A percentile compares a stretch with the other conserved stretches of the same genome.
Conservation (phyloP, 2,329 filamentous ascomycete species). For the Talaromyces marneffei region DNA sequence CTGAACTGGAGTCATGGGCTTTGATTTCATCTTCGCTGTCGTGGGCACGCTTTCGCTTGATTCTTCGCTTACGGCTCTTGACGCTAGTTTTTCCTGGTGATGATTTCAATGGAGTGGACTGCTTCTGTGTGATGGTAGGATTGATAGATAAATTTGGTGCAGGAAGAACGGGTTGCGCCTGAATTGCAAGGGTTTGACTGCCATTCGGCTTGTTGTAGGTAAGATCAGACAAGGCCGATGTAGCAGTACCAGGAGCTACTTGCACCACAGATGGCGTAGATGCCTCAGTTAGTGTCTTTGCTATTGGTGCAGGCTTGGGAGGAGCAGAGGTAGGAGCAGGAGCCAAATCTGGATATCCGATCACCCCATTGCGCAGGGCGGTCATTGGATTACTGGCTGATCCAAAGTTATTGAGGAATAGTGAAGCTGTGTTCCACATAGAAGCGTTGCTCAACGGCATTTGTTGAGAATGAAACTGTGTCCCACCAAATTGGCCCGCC, state of each 20-base stretch:
- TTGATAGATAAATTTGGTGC: not conserved
- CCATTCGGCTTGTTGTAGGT: not conserved
- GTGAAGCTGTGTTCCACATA: not conserved
- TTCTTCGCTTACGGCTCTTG: constrained; percentile 16
- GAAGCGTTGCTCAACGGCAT: not conserved
- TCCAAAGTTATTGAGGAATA: not conserved
- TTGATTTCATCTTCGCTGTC: constrained; percentile 30
- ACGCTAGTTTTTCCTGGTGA: not conserved
- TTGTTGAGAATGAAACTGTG: not conserved
- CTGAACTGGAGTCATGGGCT: constrained; percentile 32
- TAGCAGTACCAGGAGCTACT: not conserved
- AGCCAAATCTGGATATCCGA: constrained; percentile 3
- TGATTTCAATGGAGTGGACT: not conserved
- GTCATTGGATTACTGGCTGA: not conserved
- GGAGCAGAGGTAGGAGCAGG: not conserved
- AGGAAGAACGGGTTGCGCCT: not conserved
- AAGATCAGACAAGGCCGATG: constrained; percentile 1
- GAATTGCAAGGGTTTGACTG: not conserved
- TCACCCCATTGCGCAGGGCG: constrained; percentile 1
- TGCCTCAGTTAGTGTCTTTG: not conserved
- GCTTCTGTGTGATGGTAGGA: not conserved
- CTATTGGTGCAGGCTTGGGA: not conserved
- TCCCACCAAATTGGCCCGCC: not conserved
- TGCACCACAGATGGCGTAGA: not conserved
- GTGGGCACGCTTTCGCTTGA: constrained; percentile 22